Evolutionary conservation across 2,329 filamentous ascomycete genomes (phyloP), one percentile per base, ranked within the genome.

Genomic region (Grosmannia huntii): DNA sequence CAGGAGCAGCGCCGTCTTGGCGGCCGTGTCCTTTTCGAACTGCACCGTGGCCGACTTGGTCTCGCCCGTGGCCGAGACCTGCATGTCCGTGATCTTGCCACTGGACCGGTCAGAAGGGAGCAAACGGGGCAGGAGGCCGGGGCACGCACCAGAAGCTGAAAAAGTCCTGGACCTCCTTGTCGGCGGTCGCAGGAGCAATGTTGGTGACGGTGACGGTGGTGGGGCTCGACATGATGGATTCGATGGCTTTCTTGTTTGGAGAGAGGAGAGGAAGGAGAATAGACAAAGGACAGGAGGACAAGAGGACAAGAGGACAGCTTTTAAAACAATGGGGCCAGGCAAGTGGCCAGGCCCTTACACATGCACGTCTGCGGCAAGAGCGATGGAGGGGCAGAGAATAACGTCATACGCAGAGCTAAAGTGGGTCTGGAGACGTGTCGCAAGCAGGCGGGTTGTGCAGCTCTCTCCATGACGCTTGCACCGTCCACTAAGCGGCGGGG

Each of bases 1-100:
- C 63, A 99, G 85, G 60, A 99, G 87, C 48, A 96, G 87, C 28
- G 94, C 94, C 25, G 94, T 99, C 79, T 96, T 96, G 60, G 92
- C 91, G 55, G 94, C 94, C 16, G 92, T 95, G 71, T 92, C 85
- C 78, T 96, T 96, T 75, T 97, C 94, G 69, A 99, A 99, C 56
- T 85, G 91, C 62, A 99, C 91, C n/a, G 86, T 88, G 59, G 94
- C 94, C 55, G 85, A 85, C 75, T 96, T 90, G 64, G 81, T 78
- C 64, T 85, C 80, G 67, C 83, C 83, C 72, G 73, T 74, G 41
- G 84, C 74, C 31, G 84, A 89, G 68, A 96, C 81, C 60, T 89
- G 85, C 71, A 99, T 80, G 66, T 82, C 81, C 65, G 83, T 85
- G 72, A 99, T 95, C 80, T 96, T 97, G 72, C 94, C 94, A 70